phyloP scores from a whole-genome alignment of 495 filamentous ascomycete genomes.

The Acidomyces sp. region DNA sequence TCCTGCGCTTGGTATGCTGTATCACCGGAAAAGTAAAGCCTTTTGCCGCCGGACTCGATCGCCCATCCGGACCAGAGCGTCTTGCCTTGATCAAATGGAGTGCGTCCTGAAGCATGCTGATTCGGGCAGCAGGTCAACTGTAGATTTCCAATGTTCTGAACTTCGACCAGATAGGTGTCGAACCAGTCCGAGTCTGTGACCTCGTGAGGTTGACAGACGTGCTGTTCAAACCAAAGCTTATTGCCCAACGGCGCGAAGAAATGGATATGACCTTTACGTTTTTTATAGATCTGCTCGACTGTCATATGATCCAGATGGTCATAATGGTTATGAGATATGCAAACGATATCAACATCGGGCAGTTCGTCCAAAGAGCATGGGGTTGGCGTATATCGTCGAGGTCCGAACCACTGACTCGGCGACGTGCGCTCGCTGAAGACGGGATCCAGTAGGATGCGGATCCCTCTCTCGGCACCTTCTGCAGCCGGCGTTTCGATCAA shows the following conservation, averaged over 20 bases:
- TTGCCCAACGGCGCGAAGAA: constrained; percentile 36
- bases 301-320: constrained; percentile 39
- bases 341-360: constrained; percentile 38
- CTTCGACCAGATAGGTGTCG: constrained; percentile 29
- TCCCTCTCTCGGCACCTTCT: constrained; percentile 20
- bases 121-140: constrained; percentile 31
- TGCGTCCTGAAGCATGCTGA: constrained; percentile 36
- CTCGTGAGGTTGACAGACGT: constrained; percentile 29
- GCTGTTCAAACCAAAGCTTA: constrained; percentile 25
- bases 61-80: constrained; percentile 45
- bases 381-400: constrained; percentile 37
- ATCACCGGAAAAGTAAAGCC: constrained; percentile 28
- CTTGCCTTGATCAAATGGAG: constrained; percentile 19
- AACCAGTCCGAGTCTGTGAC: constrained; percentile 42
- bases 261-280: constrained; percentile 25
- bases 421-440: constrained; percentile 41
- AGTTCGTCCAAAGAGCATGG: constrained; percentile 37
- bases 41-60: constrained; percentile 21
- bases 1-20: constrained; percentile 31
- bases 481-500: constrained; percentile 32
- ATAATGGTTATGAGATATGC: constrained; percentile 41
- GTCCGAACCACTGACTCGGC: constrained; percentile 35
- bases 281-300: constrained; percentile 28
- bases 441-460: constrained; percentile 39
- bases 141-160: constrained; percentile 20